Evolutionary conservation across 2,329 filamentous ascomycete species (phyloP).

Genomic region (Aspergillus calidoustus): DNA sequence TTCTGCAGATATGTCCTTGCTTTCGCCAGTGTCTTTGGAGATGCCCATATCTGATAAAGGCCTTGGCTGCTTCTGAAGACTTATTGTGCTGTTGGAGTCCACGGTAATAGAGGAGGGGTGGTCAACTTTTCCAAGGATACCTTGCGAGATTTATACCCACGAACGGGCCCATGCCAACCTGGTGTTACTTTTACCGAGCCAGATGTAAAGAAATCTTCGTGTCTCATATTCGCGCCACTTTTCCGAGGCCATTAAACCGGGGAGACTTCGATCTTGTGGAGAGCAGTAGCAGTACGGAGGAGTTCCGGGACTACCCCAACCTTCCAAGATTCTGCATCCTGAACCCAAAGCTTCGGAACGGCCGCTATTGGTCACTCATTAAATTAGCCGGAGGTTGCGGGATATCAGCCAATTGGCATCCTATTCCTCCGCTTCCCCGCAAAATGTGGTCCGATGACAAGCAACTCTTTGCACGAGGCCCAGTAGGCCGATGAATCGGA

Average conservation of each 20-base stretch:
- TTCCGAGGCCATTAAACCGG: background rate
- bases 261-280: background rate
- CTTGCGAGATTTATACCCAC: background rate
- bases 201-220: background rate
- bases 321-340: background rate
- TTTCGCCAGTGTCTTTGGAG: background rate
- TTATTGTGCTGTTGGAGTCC: background rate
- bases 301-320: background rate
- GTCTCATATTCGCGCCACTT: background rate
- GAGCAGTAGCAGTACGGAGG: background rate
- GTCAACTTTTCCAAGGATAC: background rate
- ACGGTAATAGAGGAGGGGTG: background rate
- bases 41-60: background rate
- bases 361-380: background rate
- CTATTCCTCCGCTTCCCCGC: slow-evolving; percentile 3
- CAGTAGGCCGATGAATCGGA: background rate
- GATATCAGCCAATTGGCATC: slow-evolving; percentile 23
- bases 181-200: background rate
- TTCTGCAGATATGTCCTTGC: background rate
- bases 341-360: background rate
- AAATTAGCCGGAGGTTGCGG: slow-evolving; percentile 13
- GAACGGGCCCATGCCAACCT: background rate
- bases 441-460: background rate
- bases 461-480: background rate
- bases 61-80: background rate